Base-by-base conservation (phyloP, 495 filamentous ascomycete genomes). In the Sporormia fimetaria region DNA sequence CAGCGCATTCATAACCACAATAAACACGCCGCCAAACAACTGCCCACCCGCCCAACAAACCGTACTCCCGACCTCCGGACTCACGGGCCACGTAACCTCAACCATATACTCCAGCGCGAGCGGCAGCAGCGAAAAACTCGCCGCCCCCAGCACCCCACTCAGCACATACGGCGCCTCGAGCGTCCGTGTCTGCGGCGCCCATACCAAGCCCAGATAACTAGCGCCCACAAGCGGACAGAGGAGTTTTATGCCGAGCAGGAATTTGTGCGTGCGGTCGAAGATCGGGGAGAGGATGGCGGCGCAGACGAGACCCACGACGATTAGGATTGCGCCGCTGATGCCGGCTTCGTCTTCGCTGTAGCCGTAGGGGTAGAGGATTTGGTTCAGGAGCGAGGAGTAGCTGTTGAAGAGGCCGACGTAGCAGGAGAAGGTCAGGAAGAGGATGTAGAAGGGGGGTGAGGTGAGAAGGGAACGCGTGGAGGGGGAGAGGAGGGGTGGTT, bases 351-450 rank as follows among this genome's bases (percentile, higher is more conserved):
- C 77, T 57, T 87, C 81, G 37, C 63, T 70, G 70, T 78, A 94
- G 47, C 69, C 74, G 64, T 93, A 82, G 0, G 90, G 90, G 6
- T 72, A 62, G 40, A 96, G 73, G 59, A 96, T 81, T 56, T 94
- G 87, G 67, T 87, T 92, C 1, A 96, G 67, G 3, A 96, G 75
- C 10, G 83, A 81, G 33, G 87, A 92, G 53, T 86, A 63, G 58
- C 78, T 78, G 68, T 94, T 95, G 73, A 98, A 98, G 67, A 87
- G 79, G 29, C 78, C 83, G 45, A 95, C 83, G 63, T 88, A 94
- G 57, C 87, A 58, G 33, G 73, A 62, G 63, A 88, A 98, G 36
- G 84, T 75, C 44, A 83, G 44, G 25, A 83, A 58, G 55, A 92
- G 63, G 40, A 87, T 68, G 69, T 76, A 87, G 66, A 93, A 86